Evolutionary conservation across 768 basidiomycete genomes (phyloP), one percentile per base, ranked within the genome.

Genomic region (Rhizopogon vesiculosus): DNA sequence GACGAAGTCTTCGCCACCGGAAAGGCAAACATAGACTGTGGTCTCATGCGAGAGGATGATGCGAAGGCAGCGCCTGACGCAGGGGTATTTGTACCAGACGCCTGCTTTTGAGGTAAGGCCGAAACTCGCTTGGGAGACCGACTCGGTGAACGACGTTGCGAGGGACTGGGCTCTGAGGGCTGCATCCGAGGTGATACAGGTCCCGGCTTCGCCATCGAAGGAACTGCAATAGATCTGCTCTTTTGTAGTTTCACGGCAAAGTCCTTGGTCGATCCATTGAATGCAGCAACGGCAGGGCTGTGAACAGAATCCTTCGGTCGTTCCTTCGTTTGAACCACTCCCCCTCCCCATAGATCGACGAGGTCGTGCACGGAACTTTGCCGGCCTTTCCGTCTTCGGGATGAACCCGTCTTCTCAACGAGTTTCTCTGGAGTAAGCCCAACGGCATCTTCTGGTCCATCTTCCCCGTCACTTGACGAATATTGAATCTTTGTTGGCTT

Each of bases 361-460:
- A 92, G 66, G 63, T 93, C 87, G 63, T 93, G 89, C 22, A 92
- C 89, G 12, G 91, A 92, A 62, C 83, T 86, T 73, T 92, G 89
- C 59, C 90, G 73, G 41, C 80, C 75, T 61, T 82, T 83, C 42
- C 70, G 64, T 50, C 68, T 70, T 51, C 69, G 62, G 56, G 64
- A 64, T 16, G 65, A 60, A 33, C 61, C 56, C 50, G 55, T 59
- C 44, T 62, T 67, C 56, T 67, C 54, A 46, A 29, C 63, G 6
- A 59, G 46, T 51, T 59, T 68, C 22, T 64, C 56, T 52, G 61
- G 56, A 44, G 35, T 53, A 45, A 67, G 66, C 15, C 73, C 71
- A 15, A 50, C 59, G 38, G 69, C 71, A 29, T 83, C 82, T 62
- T 83, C 81, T 2, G 82, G 82, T 3, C 72, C 74, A 10, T 76